Evolutionary conservation across 2,329 filamentous ascomycete genomes (phyloP), one percentile per base, ranked within the genome.

Genomic region (Fusarium brachygibbosum): DNA sequence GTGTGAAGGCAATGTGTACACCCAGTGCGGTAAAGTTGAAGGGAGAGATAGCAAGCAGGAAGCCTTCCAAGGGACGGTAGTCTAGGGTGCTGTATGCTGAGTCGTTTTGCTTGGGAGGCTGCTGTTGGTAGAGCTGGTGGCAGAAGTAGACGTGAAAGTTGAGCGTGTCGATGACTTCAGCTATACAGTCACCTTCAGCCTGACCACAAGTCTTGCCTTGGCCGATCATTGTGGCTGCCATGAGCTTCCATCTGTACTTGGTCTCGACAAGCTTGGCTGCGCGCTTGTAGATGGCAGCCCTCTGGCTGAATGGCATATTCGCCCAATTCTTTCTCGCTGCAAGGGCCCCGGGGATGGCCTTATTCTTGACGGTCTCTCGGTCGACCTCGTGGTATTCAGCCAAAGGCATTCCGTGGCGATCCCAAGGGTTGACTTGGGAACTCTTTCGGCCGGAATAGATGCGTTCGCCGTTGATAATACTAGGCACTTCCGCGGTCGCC

Each of bases 21-120:
- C 75, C 80, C 23, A 82, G 71, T 1, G 80, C 80, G 6, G 80
- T 80, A 65, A 82, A 81, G 72, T 82, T 82, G 75, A 82, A 82
- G 23, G 80, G 80, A 1, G 79, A 78, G 10, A 82, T 65, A 35
- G 79, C 77, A 52, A 79, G 79, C 11, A 82, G 75, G 64, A 82
- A 81, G 1, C 80, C 80, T 50, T 81, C 79, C 1, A 81, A 70
- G 1, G 79, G 79, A 2, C 79, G 73, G 61, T 75, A 78, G 19
- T 81, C 79, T 3, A 75, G 68, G 7, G 74, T 73, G 31, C 74
- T 76, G 40, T 51, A 58, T 37, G 38, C 55, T 6, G 55, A 58
- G 21, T 58, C 55, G 13, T 23, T 37, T 21, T 58, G 46, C 23
- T 58, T 58, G 9, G 28, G 55, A 28, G 55, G 55, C 31, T 58